Percentiles rank a stretch among this genome's conserved stretches.
Conservation (phyloP, 352 stramenopile species). For the Blastocystis sp. region DNA sequence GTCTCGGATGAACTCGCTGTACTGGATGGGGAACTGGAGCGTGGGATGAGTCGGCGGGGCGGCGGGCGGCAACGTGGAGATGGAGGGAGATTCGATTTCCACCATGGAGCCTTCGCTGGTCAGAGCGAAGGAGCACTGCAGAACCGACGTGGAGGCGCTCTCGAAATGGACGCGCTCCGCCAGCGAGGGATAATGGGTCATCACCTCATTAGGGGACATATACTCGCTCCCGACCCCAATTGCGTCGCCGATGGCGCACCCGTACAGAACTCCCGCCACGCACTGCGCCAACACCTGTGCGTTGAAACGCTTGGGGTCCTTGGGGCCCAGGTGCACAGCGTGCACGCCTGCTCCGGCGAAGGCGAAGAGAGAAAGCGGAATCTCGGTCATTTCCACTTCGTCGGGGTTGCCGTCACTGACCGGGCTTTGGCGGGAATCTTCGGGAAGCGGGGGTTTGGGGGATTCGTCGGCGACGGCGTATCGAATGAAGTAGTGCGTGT, state of each 20-base stretch:
- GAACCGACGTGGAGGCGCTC: not conserved
- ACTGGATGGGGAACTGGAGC: not conserved
- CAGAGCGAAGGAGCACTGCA: not conserved
- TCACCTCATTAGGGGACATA: conserved; percentile 39
- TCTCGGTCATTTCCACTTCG: conserved; percentile 34
- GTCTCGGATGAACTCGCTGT: conserved; percentile 26
- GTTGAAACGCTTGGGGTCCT: conserved; percentile 17
- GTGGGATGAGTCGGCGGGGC: not conserved
- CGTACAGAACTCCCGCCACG: conserved; percentile 35
- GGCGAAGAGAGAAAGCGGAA: conserved; percentile 28
- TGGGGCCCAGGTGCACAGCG: conserved; percentile 19
- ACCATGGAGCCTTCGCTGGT: not conserved
- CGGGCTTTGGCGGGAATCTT: not conserved
- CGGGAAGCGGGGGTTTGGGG: not conserved
- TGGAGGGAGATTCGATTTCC: not conserved
- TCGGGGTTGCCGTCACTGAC: not conserved
- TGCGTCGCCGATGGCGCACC: conserved; percentile 36
- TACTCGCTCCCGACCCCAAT: conserved; percentile 54
- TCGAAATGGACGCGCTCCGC: not conserved
- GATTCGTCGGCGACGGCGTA: not conserved
- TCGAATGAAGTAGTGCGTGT: not conserved
- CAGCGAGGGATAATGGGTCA: conserved; percentile 21
- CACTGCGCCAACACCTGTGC: not conserved
- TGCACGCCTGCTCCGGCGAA: conserved; percentile 23
- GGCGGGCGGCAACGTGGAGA: too few species aligned